Conservation (phyloP, 768 basidiomycete species). For the Leccinum disarticulatum region DNA sequence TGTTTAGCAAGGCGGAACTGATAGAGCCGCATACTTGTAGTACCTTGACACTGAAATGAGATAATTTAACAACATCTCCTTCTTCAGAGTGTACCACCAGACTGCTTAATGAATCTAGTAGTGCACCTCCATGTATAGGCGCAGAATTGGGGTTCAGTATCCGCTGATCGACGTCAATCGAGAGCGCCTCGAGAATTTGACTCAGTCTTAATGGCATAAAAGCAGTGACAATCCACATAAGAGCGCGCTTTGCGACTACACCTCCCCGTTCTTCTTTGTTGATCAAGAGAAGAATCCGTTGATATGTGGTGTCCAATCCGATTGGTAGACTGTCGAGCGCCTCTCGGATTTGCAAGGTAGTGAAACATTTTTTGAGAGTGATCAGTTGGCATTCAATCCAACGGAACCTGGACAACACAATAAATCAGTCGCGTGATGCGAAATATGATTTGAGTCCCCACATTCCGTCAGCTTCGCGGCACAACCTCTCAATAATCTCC, state of each 20-base stretch:
- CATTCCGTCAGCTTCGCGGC: slow-evolving; percentile 11
- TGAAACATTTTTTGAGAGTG: background rate
- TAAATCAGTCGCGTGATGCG: background rate
- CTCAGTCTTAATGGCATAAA: background rate
- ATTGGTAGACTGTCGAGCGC: background rate
- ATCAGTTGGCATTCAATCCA: background rate
- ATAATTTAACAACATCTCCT: background rate
- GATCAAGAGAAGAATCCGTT: background rate
- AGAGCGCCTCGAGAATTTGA: background rate
- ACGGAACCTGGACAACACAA: background rate
- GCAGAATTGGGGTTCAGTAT: background rate
- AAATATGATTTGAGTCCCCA: background rate
- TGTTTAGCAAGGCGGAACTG: background rate
- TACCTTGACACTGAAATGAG: background rate
- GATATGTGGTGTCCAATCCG: background rate
- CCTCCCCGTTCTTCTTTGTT: background rate
- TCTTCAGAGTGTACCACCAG: background rate
- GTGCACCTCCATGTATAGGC: background rate
- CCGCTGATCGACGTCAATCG: background rate
- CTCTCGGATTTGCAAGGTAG: background rate
- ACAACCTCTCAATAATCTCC: background rate
- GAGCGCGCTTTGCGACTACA: background rate
- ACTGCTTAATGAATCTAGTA: background rate
- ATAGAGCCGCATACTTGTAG: background rate
- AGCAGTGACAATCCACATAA: background rate